A percentile compares a stretch with the other conserved stretches of the same genome.
phyloP scores from a whole-genome alignment of 345 rosid genomes.

The Citrus hindsii region DNA sequence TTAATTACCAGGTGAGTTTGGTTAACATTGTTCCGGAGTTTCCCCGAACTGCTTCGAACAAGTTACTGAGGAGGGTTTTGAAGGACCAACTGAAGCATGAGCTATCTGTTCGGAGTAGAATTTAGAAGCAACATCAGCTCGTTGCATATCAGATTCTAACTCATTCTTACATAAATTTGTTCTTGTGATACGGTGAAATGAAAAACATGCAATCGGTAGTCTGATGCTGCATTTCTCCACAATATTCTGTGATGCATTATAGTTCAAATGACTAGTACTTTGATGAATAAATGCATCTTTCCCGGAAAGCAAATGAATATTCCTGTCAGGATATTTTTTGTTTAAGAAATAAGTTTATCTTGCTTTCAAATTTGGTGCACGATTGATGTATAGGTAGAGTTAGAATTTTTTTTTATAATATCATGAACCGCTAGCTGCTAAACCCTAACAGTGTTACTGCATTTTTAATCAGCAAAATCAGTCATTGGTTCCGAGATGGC shows the following conservation, averaged over 20 bases:
- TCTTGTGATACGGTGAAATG: neutral
- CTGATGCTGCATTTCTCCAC: too few species aligned
- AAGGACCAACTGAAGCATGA: conserved; percentile 60
- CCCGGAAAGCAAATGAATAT: neutral
- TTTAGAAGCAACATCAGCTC: conserved; percentile 24
- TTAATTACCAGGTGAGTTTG: conserved; percentile 53
- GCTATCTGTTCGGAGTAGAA: conserved; percentile 39
- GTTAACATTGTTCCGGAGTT: conserved; percentile 66
- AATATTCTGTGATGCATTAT: neutral
- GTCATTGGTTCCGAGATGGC: too few species aligned
- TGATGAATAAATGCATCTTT: neutral
- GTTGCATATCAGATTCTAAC: neutral
- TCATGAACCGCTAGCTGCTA: too few species aligned
- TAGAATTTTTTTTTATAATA: too few species aligned
- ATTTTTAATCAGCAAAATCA: too few species aligned
- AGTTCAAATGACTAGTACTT: neutral
- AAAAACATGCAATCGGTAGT: conserved; percentile 1
- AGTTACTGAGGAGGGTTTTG: conserved; percentile 70
- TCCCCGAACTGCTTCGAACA: conserved; percentile 85
- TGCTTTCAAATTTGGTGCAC: neutral
- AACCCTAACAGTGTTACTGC: too few species aligned
- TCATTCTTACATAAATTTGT: neutral
- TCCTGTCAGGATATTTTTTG: neutral
- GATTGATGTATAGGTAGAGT: too few species aligned
- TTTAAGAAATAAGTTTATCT: neutral